Conservation (phyloP, 768 basidiomycete genomes). For the Crassisporium funariophilum region DNA sequence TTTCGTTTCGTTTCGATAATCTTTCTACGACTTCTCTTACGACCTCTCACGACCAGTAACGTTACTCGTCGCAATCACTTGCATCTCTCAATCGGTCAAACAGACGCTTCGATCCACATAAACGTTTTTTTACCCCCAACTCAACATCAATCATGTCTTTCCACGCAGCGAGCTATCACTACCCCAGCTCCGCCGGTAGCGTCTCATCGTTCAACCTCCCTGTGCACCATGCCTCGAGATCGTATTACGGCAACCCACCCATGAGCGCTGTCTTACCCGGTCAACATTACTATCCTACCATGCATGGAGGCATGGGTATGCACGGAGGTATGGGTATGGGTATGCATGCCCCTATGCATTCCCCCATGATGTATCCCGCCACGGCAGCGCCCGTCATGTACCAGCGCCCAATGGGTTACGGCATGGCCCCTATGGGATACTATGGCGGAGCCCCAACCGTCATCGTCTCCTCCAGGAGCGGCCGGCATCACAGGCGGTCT, state of each 20-base stretch:
- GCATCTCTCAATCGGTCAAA: slow-evolving; percentile 7
- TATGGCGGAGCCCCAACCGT: slow-evolving; percentile 22
- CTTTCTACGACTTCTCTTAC: slow-evolving; percentile 16
- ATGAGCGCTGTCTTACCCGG: slow-evolving; percentile 30
- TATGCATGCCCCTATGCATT: too few species aligned
- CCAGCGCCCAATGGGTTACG: slow-evolving; percentile 15
- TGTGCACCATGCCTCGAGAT: slow-evolving; percentile 12
- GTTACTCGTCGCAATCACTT: slow-evolving; percentile 5
- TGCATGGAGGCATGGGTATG: too few species aligned
- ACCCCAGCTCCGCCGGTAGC: slow-evolving; percentile 26
- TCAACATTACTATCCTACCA: slow-evolving; percentile 29
- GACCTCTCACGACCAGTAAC: slow-evolving; percentile 18
- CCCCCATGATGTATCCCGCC: slow-evolving; percentile 20
- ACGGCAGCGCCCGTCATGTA: slow-evolving; percentile 20
- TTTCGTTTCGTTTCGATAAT: slow-evolving; percentile 13
- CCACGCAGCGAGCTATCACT: slow-evolving; percentile 7
- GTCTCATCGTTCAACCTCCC: slow-evolving; percentile 24
- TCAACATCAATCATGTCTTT: slow-evolving; percentile 21
- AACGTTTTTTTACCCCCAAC: slow-evolving; percentile 6
- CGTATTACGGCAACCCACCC: slow-evolving; percentile 24
- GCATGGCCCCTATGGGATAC: slow-evolving; percentile 14
- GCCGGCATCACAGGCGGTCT: slow-evolving; percentile 14
- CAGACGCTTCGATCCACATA: slow-evolving; percentile 9
- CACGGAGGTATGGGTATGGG: too few species aligned
- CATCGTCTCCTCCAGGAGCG: slow-evolving; percentile 20